A percentile compares a stretch with the other conserved stretches of the same genome.
phyloP scores from a whole-genome alignment of 768 basidiomycete genomes.

The Terana coerulea region DNA sequence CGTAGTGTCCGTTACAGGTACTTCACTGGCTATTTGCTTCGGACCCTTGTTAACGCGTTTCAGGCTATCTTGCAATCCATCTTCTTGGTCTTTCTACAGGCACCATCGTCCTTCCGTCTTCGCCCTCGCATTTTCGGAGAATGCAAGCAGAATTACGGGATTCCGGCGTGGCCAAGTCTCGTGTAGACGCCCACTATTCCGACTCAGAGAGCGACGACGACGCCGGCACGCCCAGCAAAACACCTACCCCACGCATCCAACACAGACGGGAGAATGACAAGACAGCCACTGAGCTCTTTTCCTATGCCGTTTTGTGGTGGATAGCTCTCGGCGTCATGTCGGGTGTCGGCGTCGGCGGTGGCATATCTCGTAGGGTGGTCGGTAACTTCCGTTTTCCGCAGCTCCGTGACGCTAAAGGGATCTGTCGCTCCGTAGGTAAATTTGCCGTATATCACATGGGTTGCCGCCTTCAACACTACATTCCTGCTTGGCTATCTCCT shows the following conservation, averaged over 20 bases:
- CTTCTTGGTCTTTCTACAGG: conserved; percentile 82
- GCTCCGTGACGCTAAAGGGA: neutral
- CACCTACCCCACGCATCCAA: conserved; percentile 14
- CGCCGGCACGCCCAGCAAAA: conserved; percentile 12
- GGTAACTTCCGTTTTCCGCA: conserved; percentile 22
- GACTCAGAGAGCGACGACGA: conserved; percentile 18
- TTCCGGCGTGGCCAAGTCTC: neutral
- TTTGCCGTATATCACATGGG: conserved; percentile 85
- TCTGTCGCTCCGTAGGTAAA: conserved; percentile 66
- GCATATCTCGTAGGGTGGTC: conserved; percentile 61
- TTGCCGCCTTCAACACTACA: conserved; percentile 81
- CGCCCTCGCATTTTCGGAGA: conserved; percentile 67
- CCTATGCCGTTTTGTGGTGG: conserved; percentile 84
- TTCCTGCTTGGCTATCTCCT: conserved; percentile 80
- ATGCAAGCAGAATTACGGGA: conserved; percentile 35
- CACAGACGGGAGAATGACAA: conserved; percentile 62
- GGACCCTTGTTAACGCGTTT: neutral
- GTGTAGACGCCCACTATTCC: conserved; percentile 11
- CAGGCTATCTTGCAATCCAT: conserved; percentile 90
- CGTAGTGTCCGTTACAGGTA: conserved; percentile 72
- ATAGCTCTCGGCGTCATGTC: conserved; percentile 38
- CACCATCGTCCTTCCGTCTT: conserved; percentile 74
- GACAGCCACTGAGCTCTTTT: conserved; percentile 70
- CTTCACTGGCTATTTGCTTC: conserved; percentile 7
- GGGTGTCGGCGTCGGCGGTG: conserved; percentile 30